These are phyloP conservation scores for Lepidium sativum DNA, from an alignment of 345 rosid species.

Conservation along the genomic window DNA sequence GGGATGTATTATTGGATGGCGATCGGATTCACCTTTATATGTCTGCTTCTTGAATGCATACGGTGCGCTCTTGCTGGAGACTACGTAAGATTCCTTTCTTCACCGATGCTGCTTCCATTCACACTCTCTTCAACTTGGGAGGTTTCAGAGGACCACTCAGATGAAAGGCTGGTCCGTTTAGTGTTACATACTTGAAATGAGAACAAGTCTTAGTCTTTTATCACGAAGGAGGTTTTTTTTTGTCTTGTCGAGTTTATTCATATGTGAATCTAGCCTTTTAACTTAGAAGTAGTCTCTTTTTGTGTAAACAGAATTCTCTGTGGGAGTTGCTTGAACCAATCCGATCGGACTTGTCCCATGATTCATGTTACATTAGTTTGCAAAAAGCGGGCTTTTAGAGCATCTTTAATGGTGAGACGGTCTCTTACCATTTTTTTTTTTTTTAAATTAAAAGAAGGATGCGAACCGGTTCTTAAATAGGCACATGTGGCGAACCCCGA, in stretches of 20 bases:
- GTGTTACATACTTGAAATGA: not conserved
- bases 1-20: conserved; percentile 70
- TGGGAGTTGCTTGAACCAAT: not conserved
- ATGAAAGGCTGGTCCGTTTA: not conserved
- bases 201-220: not conserved
- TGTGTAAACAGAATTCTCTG: conserved; percentile 12
- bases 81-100: conserved; percentile 54
- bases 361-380: not conserved
- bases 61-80: conserved; percentile 59
- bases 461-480: no score
- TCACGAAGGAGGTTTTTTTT: not conserved
- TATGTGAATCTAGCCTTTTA: not conserved
- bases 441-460: no score
- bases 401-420: no score
- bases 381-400: not conserved
- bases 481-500: no score
- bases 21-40: conserved; percentile 48
- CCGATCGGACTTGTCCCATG: not conserved
- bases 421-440: no score
- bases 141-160: conserved; percentile 41
- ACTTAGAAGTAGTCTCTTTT: conserved; percentile 3
- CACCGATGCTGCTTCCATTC: conserved; percentile 68
- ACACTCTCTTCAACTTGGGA: conserved; percentile 56
- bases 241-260: not conserved
- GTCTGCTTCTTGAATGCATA: conserved; percentile 51